These are phyloP conservation scores for Meripilus lineatus DNA, from an alignment of 1,284 basidiomycete genomes.

Conservation along the genomic window DNA sequence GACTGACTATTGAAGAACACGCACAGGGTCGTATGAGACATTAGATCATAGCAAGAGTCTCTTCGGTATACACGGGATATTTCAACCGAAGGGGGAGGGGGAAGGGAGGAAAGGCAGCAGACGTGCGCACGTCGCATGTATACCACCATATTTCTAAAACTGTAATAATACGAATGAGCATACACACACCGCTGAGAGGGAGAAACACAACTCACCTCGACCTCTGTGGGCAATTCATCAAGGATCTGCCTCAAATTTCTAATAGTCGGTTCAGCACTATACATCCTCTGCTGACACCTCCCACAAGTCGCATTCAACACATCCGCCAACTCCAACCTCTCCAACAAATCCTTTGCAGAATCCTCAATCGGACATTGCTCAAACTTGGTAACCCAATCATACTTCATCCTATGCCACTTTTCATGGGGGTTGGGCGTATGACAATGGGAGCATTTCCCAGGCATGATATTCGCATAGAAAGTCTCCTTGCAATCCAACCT, in stretches of 20 bases:
- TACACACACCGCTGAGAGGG: not conserved
- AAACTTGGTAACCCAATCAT: conserved; percentile 14
- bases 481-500: conserved; percentile 15
- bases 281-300: conserved; percentile 14
- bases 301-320: conserved; percentile 15
- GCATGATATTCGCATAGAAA: conserved; percentile 17
- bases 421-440: conserved; percentile 8
- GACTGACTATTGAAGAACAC: too few relatives aligned
- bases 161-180: too few relatives aligned
- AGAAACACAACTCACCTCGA: conserved; percentile 11
- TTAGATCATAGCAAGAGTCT: too few relatives aligned
- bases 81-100: too few relatives aligned
- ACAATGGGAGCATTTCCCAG: conserved; percentile 9
- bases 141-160: too few relatives aligned
- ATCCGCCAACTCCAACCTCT: conserved; percentile 13
- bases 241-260: conserved; percentile 12
- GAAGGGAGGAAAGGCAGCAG: too few relatives aligned
- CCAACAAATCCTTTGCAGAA: conserved; percentile 13
- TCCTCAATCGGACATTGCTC: conserved; percentile 11
- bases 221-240: conserved; percentile 12
- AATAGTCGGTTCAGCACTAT: conserved; percentile 14
- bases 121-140: too few relatives aligned
- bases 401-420: conserved; percentile 18
- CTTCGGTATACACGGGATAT: too few relatives aligned
- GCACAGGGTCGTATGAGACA: too few relatives aligned